Evolutionary conservation across 2,329 filamentous ascomycete genomes (phyloP), one percentile per base, ranked within the genome.

Genomic region (Hymenotorrendiella dingleyae): DNA sequence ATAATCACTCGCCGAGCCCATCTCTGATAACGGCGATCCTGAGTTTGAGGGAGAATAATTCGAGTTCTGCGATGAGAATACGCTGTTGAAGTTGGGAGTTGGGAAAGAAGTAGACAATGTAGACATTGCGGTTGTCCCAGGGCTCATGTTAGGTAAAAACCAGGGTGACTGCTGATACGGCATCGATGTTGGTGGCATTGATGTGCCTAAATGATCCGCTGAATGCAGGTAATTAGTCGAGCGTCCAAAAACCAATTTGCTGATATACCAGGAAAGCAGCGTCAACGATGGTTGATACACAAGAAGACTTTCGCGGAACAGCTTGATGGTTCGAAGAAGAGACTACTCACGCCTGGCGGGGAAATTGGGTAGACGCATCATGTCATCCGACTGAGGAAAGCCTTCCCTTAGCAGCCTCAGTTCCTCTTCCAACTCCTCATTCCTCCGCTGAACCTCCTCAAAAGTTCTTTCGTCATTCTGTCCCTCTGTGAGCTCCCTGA

Each of bases 401-500:
- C 24, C 32, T 61, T 53, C 49, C 33, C 30, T 54, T 23, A 59
- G 42, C 20, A 38, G 35, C 28, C 39, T 51, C 26, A 78, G 59
- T 61, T 79, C 73, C 21, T 72, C 66, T 57, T 79, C 73, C 36
- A 80, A 68, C 24, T 65, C 66, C 54, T 69, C 69, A 60, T 78
- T 78, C 48, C 68, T 68, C 50, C 67, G 67, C 34, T 74, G 60
- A 33, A 78, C 62, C 32, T 72, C 68, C 54, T 74, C 71, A 43
- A 76, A 64, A n/a, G 68, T 69, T 49, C 70, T 66, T 52, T 76
- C 71, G 37, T 68, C 66, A 56, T 62, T 66, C 37, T 72, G 67
- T 43, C 64, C 64, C 58, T 65, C 68, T 50, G 72, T 70, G 50
- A 94, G 74, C 51, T 91, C 84, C 42, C 81, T 75, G 47, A 94